phyloP scores from a whole-genome alignment of 1,284 basidiomycete species.

The Ustilago shanxiensis region DNA sequence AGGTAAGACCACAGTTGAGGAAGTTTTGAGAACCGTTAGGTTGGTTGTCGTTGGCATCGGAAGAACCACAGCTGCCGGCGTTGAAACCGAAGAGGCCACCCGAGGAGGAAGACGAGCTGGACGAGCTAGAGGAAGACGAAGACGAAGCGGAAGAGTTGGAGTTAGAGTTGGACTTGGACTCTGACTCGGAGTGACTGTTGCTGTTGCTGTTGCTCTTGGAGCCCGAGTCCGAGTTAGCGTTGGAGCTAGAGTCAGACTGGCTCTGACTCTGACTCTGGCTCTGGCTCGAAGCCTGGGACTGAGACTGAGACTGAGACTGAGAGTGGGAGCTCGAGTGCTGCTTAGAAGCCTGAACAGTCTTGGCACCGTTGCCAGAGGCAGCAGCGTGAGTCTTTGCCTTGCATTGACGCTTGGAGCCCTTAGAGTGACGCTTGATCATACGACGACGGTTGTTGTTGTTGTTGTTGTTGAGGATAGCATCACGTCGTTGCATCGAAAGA shows the following conservation, averaged over 20 bases:
- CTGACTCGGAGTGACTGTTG: slow-evolving; percentile 9
- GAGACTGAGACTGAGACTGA: slow-evolving; percentile 17
- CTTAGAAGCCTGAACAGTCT: slow-evolving; percentile 19
- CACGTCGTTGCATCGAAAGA: slow-evolving; percentile 49
- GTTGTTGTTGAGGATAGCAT: slow-evolving; percentile 34
- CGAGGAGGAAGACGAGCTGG: slow-evolving; percentile 22
- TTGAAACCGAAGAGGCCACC: slow-evolving; percentile 44
- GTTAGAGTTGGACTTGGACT: slow-evolving; percentile 18
- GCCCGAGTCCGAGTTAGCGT: not conserved
- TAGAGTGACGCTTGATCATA: slow-evolving; percentile 31
- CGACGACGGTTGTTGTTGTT: slow-evolving; percentile 12
- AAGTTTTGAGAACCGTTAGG: slow-evolving; percentile 59
- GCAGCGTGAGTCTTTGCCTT: slow-evolving; percentile 37
- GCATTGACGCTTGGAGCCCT: slow-evolving; percentile 36
- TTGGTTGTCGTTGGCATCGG: slow-evolving; percentile 35
- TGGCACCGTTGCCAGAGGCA: slow-evolving; percentile 17
- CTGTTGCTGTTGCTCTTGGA: slow-evolving; percentile 17
- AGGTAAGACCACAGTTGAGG: slow-evolving; percentile 61
- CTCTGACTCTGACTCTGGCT: slow-evolving; percentile 1
- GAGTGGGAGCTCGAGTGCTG: slow-evolving; percentile 20
- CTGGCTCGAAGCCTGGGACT: slow-evolving; percentile 3
- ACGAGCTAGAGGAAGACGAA: slow-evolving; percentile 9
- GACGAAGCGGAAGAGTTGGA: slow-evolving; percentile 21
- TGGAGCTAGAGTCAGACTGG: slow-evolving; percentile 11
- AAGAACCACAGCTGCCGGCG: slow-evolving; percentile 31